Base-by-base conservation (phyloP, 164 flowering plant genomes). In the Houttuynia cordata region DNA sequence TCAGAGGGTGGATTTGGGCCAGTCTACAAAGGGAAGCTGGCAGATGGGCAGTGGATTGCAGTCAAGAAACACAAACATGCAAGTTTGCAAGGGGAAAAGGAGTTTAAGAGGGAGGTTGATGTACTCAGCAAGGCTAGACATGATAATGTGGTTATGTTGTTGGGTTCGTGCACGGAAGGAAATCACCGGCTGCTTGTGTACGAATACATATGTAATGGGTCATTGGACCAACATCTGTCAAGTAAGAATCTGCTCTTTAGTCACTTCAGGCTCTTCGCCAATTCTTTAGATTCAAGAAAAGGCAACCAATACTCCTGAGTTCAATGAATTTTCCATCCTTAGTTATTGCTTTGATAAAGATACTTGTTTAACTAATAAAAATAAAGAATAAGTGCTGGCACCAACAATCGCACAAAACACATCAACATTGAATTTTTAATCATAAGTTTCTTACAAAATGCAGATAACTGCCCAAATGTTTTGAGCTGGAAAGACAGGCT, bases 1-100 rank as follows among this genome's bases (percentile, higher is more conserved):
- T 80, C 86, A 40, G 81, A 79, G 68, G 90, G 85, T 42, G 90
- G 81, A 21, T 80, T 78, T 66, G 90, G 86, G 22, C 65, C 75
- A 51, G 90, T 84, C 22, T 75, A 61, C 60, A 76, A 57, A 70
- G 85, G 88, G 23, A 68, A 70, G 51, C 68, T 81, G 51, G 59
- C 52, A 39, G 68, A 75, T 68, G 80, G 79, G 41, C 42, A 67
- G 57, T 65, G 47, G 69, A 74, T 81, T 67, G 83, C 82, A 17
- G 81, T 83, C 25, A 83, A 83, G 73, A 81, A 78, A 67, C 80
- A 71, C 39, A 80, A 81, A 53, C 45, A 56, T 67, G 80, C 74
- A 57, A 81, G 88, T 63, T 60, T 63, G 39, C 85, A 81, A 68
- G 85, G 85, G 50, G 85, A 83, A 68, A 78, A 73, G 66, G 81